Base-by-base conservation (phyloP, 108 stramenopile genomes). In the Craspedostauros australis region DNA sequence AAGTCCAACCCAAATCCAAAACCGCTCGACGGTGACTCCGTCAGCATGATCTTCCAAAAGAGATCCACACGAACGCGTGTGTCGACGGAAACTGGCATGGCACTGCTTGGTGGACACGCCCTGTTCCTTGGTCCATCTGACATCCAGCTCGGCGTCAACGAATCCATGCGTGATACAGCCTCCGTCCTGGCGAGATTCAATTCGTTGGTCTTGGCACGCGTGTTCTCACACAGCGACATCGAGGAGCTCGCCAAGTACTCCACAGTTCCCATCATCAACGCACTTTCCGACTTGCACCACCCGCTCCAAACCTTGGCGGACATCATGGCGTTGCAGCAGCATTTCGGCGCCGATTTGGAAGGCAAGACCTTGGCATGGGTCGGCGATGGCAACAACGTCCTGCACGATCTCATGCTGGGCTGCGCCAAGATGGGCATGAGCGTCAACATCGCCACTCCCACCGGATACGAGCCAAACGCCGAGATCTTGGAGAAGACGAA, bases 351-450 rank as follows among this genome's bases (percentile, higher is more conserved):
- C 42, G 67, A 78, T 39, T 61, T 86, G 53, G 41, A 60, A 39
- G 87, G 85, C 21, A 88, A 88, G 59, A 95, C 90, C n/a, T 62
- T 98, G 51, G 86, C 95, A 22, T 96, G 95, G 95, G 95, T 96
- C 36, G 97, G 97, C 41, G 97, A 98, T 65, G 95, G 95, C 23
- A 98, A 96, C 80, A 98, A 98, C 59, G 95, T 98, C 18, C 68
- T 96, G 26, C 95, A 98, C 62, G 95, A 96, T 57, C 75, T 98
- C 37, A 94, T 96, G 93, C 71, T 94, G 12, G 95, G 94, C 46
- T 71, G 74, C 2, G 81, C 88, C 39, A 89, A 82, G 62, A 60
- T 96, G 37, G 97, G 95, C 16, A 93, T 95, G 85, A 82, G 95
- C 66, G 82, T 98, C 21, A 72, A 90, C 37, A 80, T 98, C 71